Evolutionary conservation across 169 alveolate genomes (phyloP).

Genomic region (Plasmodium adleri): DNA sequence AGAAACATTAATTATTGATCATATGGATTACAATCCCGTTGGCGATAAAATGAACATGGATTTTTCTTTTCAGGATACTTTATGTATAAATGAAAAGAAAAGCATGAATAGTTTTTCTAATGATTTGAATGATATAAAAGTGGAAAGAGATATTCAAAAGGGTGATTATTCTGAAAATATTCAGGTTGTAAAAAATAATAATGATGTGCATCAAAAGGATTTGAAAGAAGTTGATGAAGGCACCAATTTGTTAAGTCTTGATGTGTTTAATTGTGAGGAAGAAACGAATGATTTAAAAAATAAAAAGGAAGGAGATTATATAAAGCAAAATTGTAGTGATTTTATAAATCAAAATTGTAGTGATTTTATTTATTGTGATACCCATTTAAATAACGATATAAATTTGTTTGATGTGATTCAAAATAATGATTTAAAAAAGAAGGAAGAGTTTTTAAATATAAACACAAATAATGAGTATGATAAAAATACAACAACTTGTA

Average conservation of each 20-base stretch:
- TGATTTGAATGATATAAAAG: too few relatives aligned
- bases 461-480: neutral
- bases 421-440: neutral
- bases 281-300: constrained; percentile 4
- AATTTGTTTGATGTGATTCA: constrained; percentile 2
- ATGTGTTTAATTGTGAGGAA: neutral
- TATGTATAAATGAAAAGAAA: too few relatives aligned
- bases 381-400: neutral
- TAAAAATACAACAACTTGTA: neutral
- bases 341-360: neutral
- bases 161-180: neutral
- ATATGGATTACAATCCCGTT: too few relatives aligned
- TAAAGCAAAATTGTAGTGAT: neutral
- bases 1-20: too few relatives aligned
- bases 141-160: too few relatives aligned
- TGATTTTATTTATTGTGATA: neutral
- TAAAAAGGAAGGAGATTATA: neutral
- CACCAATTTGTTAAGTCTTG: neutral
- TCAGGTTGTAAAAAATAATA: neutral
- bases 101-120: too few relatives aligned
- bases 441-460: neutral
- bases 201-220: neutral
- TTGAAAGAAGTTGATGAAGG: neutral
- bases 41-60: too few relatives aligned
- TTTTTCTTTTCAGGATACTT: too few relatives aligned